Conservation (phyloP, 176 grass and related monocot genomes). For the Themeda triandra region DNA sequence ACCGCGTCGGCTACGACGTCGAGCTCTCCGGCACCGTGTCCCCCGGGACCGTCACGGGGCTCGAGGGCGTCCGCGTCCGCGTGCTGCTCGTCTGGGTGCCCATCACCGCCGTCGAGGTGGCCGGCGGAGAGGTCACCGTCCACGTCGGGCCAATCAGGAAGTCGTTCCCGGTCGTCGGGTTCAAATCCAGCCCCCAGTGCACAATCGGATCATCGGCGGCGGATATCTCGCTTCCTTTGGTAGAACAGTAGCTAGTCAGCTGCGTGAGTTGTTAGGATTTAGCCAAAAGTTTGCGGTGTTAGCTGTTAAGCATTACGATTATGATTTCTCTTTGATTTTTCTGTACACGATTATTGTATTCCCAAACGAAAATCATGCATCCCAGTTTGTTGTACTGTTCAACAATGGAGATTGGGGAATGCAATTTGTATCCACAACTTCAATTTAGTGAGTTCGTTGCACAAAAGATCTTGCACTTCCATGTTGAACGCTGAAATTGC, state of each 20-base stretch:
- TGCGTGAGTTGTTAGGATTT: conserved; percentile 6
- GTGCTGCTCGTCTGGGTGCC: conserved; percentile 66
- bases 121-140: conserved; percentile 42
- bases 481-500: neutral
- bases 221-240: neutral
- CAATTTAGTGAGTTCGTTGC: neutral
- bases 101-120: conserved; percentile 50
- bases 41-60: conserved; percentile 23
- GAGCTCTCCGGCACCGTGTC: conserved; percentile 39
- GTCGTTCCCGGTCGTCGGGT: conserved; percentile 58
- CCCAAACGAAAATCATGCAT: neutral
- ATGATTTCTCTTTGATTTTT: neutral
- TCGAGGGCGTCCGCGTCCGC: conserved; percentile 62
- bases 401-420: neutral
- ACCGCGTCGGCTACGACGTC: conserved; percentile 43
- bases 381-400: neutral
- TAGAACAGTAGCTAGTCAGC: neutral
- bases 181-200: conserved; percentile 66
- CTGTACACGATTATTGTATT: neutral
- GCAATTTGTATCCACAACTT: neutral
- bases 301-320: no score
- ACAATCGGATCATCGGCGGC: neutral
- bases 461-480: neutral
- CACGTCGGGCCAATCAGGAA: conserved; percentile 52
- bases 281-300: neutral